Base-by-base conservation (phyloP, 768 basidiomycete species). In the Nidularia sp. region DNA sequence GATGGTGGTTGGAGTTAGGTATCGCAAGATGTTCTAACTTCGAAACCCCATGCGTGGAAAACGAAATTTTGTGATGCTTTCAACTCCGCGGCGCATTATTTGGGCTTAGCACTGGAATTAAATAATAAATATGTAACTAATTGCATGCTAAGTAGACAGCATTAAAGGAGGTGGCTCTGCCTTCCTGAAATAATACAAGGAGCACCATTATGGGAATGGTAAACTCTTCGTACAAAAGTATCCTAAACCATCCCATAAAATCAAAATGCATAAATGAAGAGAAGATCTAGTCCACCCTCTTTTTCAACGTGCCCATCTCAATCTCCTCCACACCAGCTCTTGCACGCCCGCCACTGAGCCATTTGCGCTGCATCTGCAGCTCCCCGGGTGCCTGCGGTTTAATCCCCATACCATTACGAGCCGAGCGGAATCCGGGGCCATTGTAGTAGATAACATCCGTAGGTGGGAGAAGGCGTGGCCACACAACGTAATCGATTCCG, bases 401-500 rank as follows among this genome's bases (percentile, higher is more conserved):
- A 49, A 92, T 62, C 1, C 93, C 93, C 64, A 84, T 90, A 15
- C 94, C 93, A 53, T 88, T 75, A 50, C 82, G 76, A 4, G 73
- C 82, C 4, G 90, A 87, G 34, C 90, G 85, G 74, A 80, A 93
- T 4, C 94, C 95, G 34, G 93, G 88, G 12, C 97, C 97, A 46
- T 79, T 76, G 67, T 98, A 99, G 62, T 89, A 84, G 51, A 98
- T 86, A 48, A 86, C 74, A 52, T 93, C 90, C 45, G 93, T 86
- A 3, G 86, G 84, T 0, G 92, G 88, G 56, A 89, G 80, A 50
- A 99, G 78, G 8, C 87, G 81, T 9, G 97, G 97, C 91, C 94
- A 98, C 12, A 89, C 81, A 50, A 99, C 96, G 64, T 97, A 99
- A 55, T 93, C 90, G 57, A 95, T 85, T 35, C 95, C 96, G 67